Base-by-base conservation (phyloP, 2,329 filamentous ascomycete species). In the Zymoseptoria ardabiliae region DNA sequence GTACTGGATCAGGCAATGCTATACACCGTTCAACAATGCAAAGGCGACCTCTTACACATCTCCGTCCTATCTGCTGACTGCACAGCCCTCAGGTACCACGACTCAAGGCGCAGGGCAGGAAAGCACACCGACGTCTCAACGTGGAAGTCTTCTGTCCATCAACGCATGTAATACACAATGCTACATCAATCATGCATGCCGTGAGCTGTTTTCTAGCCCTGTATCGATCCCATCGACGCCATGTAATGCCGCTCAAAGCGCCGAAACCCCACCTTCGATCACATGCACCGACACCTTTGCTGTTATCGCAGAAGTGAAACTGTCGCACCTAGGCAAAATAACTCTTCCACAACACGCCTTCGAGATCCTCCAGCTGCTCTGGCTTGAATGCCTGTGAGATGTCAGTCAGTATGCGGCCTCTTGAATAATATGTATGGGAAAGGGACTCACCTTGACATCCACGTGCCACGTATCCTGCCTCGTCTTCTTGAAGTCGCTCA, bases 401-500 rank as follows among this genome's bases (percentile, higher is more conserved):
- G 35, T 62, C 55, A 65, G 62, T 62, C 53, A 63, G 68, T 51
- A 65, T 56, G 53, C 8, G 35, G 50, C 35, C 35, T 41, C 54
- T n/a, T n/a, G n/a, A 22, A 19, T 48, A 58, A 49, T 4, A 21
- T 10, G 22, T 2, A 54, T 48, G 2, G 30, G 25, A 19, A 8
- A 23, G 22, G 22, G 58, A 76, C 85, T 75, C 78, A 96, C 94
- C 88, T 96, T 97, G 68, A 96, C 90, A 78, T 99, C 94, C 61
- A 96, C 93, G 69, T 88, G 88, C 94, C 94, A 99, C 66, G 93
- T 99, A 79, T 99, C 94, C 75, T 99, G 94, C 73, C 94, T 86
- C 52, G 94, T 99, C 84, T 99, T 99, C 80, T 99, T 99, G 81
- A 99, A 99, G 70, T 99, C 95, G 62, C 91, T 91, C 65, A 99